Percentiles rank a stretch among this genome's conserved stretches.
phyloP scores from a whole-genome alignment of 2,329 filamentous ascomycete species.

The Epichloe elymi region DNA sequence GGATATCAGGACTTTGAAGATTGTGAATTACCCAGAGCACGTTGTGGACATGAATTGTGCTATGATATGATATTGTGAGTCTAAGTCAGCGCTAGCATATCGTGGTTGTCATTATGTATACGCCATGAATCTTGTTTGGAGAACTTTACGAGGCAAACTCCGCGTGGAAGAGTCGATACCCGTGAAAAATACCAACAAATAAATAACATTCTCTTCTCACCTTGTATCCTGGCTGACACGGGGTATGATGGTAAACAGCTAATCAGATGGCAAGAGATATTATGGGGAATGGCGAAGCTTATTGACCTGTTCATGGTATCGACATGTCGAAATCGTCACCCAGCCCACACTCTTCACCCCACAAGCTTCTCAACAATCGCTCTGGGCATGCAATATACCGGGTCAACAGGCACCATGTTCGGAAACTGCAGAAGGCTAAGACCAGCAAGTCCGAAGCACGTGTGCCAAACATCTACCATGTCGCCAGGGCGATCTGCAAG shows the following conservation, averaged over 20 bases:
- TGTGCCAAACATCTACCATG: conserved; percentile 97
- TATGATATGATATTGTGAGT: not conserved
- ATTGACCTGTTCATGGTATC: not conserved
- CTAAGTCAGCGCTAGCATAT: not conserved
- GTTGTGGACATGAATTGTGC: too few relatives aligned
- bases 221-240: conserved; percentile 56
- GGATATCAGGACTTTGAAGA: not conserved
- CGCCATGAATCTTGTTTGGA: conserved; percentile 9
- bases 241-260: conserved; percentile 35
- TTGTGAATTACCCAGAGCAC: not conserved
- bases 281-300: not conserved
- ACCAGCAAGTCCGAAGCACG: conserved; percentile 76
- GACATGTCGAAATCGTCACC: not conserved
- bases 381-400: conserved; percentile 75
- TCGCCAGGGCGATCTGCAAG: conserved; percentile 84
- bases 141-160: conserved; percentile 15
- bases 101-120: too few relatives aligned
- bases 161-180: conserved; percentile 12
- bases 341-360: conserved; percentile 12
- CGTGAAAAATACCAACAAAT: conserved; percentile 16
- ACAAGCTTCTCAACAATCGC: conserved; percentile 48
- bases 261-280: conserved; percentile 58
- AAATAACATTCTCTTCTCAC: conserved; percentile 44
- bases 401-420: conserved; percentile 68
- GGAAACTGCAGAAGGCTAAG: conserved; percentile 71